Evolutionary conservation across 78 protist genomes (phyloP), one percentile per base, ranked within the genome.

Genomic region (Chrysochromulina parva): DNA sequence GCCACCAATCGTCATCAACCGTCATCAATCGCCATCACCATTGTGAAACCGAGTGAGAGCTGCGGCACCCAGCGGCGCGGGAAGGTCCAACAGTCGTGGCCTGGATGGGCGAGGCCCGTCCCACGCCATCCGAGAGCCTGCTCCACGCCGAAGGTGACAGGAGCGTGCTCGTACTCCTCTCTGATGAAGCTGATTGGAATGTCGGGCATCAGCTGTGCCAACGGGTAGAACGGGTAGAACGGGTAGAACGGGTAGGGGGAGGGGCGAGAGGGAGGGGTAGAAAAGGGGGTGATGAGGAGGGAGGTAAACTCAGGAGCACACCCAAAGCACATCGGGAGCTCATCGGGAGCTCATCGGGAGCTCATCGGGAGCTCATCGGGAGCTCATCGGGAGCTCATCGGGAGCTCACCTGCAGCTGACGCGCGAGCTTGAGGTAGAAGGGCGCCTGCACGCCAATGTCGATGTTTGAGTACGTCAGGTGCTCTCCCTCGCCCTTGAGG

Each of bases 41-140:
- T 6, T 4, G 82, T 74, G 55, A 74, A 74, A 55, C 82, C 55
- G n/a, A 74, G 53, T 13, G 48, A 1, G 26, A 74, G 10, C 82
- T 48, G 3, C 26, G 82, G 82, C 82, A 74, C 82, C 82, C 82
- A 74, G 19, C 3, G 20, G 13, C 82, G 82, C 53, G 82, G 82
- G 55, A 74, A 74, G 55, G 82, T 55, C 82, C 82, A 74, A 55
- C 82, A 74, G 82, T 74, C 82, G 55, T 74, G 82, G 3, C 82
- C 82, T 2, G 82, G 82, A 24, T 74, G 82, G 14, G 19, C 19
- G 22, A 74, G 82, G 26, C 82, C 82, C 14, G 20, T 9, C 26
- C 82, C 82, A 17, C 82, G 50, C 4, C 82, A 17, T 1, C 57
- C 82, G 82, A 48, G 38, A 11, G 82, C 53, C 13, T 74, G 28